Conservation (phyloP, 192 early-diverging fungal genomes). For the Phlyctochytrium arcticum region DNA sequence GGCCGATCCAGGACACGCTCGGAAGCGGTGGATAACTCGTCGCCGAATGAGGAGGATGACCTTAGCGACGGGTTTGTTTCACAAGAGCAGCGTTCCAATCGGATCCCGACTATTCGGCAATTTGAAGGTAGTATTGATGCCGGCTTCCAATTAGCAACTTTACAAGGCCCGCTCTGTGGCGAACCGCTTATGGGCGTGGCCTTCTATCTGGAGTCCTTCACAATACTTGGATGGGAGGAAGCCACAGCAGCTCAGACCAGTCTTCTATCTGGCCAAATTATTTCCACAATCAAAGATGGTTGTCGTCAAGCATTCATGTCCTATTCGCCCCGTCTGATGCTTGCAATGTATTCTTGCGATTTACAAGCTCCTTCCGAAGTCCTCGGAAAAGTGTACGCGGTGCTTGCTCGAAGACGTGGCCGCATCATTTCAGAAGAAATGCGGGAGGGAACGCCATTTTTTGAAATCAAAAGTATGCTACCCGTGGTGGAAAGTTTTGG, state of each 20-base stretch:
- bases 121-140: slow-evolving; percentile 74
- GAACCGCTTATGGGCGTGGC: slow-evolving; percentile 88
- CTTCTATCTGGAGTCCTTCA: slow-evolving; percentile 69
- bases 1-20: slow-evolving; percentile 12
- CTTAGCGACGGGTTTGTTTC: neutral
- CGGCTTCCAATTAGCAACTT: slow-evolving; percentile 91
- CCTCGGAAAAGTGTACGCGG: slow-evolving; percentile 93
- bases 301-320: slow-evolving; percentile 80
- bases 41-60: slow-evolving; percentile 2
- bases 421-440: slow-evolving; percentile 93
- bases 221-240: slow-evolving; percentile 14
- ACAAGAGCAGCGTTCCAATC: neutral
- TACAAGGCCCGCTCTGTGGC: slow-evolving; percentile 85
- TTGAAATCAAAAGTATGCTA: slow-evolving; percentile 77
- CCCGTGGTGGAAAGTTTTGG: slow-evolving; percentile 99
- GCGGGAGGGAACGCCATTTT: slow-evolving; percentile 97
- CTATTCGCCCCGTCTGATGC: slow-evolving; percentile 90
- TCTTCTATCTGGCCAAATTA: slow-evolving; percentile 76
- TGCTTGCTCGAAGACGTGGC: slow-evolving; percentile 85
- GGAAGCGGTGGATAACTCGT: neutral
- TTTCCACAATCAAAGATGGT: slow-evolving; percentile 79
- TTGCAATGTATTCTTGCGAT: slow-evolving; percentile 97
- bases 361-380: slow-evolving; percentile 94
- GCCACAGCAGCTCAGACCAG: slow-evolving; percentile 9
- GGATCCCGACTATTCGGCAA: slow-evolving; percentile 2